A percentile compares a stretch with the other conserved stretches of the same genome.
Conservation (phyloP, 2,329 filamentous ascomycete species). For the Rutstroemia sp. region DNA sequence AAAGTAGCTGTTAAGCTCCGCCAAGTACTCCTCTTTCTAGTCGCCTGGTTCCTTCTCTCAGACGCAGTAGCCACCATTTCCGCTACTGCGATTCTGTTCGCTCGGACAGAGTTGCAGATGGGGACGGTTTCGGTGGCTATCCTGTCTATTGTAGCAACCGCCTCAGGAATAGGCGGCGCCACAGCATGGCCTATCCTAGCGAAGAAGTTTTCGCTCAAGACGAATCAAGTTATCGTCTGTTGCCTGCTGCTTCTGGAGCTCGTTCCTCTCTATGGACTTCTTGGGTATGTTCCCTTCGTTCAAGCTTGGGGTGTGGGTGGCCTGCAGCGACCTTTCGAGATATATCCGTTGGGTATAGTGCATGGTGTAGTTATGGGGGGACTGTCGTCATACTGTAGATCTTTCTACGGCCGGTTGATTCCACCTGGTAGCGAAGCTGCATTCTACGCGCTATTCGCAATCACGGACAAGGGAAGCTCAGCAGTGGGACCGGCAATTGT, state of each 20-base stretch:
- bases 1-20: slow-evolving; percentile 63
- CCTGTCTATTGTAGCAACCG: slow-evolving; percentile 88
- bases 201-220: slow-evolving; percentile 57
- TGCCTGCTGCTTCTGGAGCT: slow-evolving; percentile 87
- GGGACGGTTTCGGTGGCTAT: slow-evolving; percentile 77
- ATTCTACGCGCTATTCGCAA: slow-evolving; percentile 61
- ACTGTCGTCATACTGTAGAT: slow-evolving; percentile 83
- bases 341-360: slow-evolving; percentile 85
- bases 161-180: slow-evolving; percentile 76
- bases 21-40: slow-evolving; percentile 72
- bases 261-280: slow-evolving; percentile 83
- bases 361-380: slow-evolving; percentile 96
- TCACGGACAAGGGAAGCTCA: slow-evolving; percentile 93
- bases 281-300: slow-evolving; percentile 80
- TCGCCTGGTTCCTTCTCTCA: slow-evolving; percentile 88
- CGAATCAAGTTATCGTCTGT: slow-evolving; percentile 84
- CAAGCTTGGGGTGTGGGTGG: slow-evolving; percentile 68
- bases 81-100: slow-evolving; percentile 90
- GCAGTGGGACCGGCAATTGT: slow-evolving; percentile 93
- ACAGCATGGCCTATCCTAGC: slow-evolving; percentile 84
- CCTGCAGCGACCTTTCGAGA: slow-evolving; percentile 92
- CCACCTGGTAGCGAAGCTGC: slow-evolving; percentile 91
- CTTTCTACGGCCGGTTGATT: slow-evolving; percentile 87
- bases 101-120: slow-evolving; percentile 91
- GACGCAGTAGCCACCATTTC: slow-evolving; percentile 93